Base-by-base conservation (phyloP, 2,329 filamentous ascomycete species). In the Pseudogymnoascus sp. region DNA sequence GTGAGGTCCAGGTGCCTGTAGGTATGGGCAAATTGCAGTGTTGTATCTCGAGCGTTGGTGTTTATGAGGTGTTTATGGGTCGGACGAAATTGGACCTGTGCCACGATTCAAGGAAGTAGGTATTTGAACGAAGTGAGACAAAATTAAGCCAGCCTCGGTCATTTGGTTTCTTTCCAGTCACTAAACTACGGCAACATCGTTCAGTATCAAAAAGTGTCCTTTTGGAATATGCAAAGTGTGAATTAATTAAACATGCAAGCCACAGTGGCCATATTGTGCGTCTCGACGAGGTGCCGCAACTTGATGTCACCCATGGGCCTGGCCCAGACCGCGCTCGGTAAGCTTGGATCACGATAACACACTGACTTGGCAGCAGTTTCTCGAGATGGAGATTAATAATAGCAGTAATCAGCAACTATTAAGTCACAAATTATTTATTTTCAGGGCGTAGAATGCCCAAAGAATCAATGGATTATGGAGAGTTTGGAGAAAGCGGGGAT, bases 1-100 rank as follows among this genome's bases (percentile, higher is more conserved):
- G 21, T 33, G 5, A 74, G 65, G 5, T 33, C 4, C 13, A 4
- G 5, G 29, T 55, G 21, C 21, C 21, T 33, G n/a, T 13, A 9
- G 18, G 45, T 33, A 33, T 31, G n/a, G 27, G n/a, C 9, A 21
- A 33, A 12, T 13, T 13, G 15, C 12, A 33, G 29, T 12, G 29
- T 6, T 18, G 7, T 33, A 3, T n/a, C 29, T 15, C 29, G 7
- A 29, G 15, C 33, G 48, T 33, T 55, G 48, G 13, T 2, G 45
- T 31, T 7, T 9, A 33, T 27, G 27, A 12, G 31, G 31, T 31
- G 27, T 31, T 31, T 18, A 52, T 15, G 8, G 5, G n/a, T 33
- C 29, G 48, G 29, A 18, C n/a, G 13, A n/a, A 5, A 15, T 33
- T 55, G 33, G 29, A 21, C 13, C 48, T 55, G 9, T 33, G 48